Percentiles rank a stretch among this genome's conserved stretches.
These are phyloP conservation scores for Papilionanthe hybrid DNA, from an alignment of 116 monocot species.

Conservation along the genomic window DNA sequence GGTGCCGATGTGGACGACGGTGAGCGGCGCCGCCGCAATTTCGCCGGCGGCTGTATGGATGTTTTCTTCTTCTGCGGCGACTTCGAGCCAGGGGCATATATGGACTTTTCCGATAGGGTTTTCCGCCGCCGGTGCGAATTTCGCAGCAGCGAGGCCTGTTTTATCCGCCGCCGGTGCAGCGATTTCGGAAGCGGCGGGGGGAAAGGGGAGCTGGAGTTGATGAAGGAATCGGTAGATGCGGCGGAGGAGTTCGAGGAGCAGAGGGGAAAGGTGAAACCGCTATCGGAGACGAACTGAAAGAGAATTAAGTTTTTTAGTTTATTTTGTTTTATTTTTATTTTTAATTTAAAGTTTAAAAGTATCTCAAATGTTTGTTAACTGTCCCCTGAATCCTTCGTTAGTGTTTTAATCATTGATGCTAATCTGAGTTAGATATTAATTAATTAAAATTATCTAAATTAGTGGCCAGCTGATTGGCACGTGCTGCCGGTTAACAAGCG, in stretches of 20 bases:
- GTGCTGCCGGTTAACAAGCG: not conserved
- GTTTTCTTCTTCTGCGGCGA: not conserved
- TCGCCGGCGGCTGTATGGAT: conserved; percentile 19
- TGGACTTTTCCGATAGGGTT: conserved; percentile 35
- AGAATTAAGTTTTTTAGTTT: not conserved
- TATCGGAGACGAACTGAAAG: not conserved
- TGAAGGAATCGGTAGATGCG: conserved; percentile 11
- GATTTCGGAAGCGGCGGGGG: not conserved
- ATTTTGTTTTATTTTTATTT: not conserved
- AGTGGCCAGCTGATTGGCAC: not conserved
- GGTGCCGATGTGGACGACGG: conserved; percentile 44
- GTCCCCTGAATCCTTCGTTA: not conserved
- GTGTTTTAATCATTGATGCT: too few relatives aligned
- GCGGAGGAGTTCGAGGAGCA: not conserved
- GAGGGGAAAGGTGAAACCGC: too few relatives aligned
- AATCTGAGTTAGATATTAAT: too few relatives aligned
- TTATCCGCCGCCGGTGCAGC: conserved; percentile 4
- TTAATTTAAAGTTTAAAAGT: not conserved
- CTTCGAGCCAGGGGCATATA: conserved; percentile 13
- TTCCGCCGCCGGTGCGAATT: not conserved
- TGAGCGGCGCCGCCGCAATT: conserved; percentile 6
- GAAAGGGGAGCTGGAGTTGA: conserved; percentile 20
- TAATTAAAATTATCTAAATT: not conserved
- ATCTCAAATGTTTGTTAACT: not conserved
- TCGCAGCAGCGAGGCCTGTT: not conserved